phyloP scores from a whole-genome alignment of 495 filamentous ascomycete genomes.

The Neurospora tetraspora region DNA sequence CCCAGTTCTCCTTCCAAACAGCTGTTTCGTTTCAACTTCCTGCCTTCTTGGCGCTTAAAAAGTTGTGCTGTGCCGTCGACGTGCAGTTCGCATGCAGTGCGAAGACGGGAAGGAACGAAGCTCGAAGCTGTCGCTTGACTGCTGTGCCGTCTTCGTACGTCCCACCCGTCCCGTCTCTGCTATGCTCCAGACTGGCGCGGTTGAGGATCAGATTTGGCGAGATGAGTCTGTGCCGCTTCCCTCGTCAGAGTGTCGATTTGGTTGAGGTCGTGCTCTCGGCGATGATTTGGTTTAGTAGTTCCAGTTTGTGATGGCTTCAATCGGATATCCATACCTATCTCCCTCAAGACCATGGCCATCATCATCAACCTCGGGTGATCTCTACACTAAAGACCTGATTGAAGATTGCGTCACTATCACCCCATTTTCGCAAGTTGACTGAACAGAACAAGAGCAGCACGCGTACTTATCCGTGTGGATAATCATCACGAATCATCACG shows the following conservation, averaged over 20 bases:
- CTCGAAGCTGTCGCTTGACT: not conserved
- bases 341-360: not conserved
- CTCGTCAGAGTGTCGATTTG: not conserved
- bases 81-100: not conserved
- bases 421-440: not conserved
- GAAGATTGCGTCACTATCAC: not conserved
- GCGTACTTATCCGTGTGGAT: not conserved
- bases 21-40: not conserved
- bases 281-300: not conserved
- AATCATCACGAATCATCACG: not conserved
- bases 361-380: not conserved
- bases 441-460: not conserved
- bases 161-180: not conserved
- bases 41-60: not conserved
- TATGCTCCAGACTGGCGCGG: not conserved
- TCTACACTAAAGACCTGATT: not conserved
- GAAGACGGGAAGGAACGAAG: not conserved
- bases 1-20: not conserved
- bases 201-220: not conserved
- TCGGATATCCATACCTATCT: not conserved
- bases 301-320: not conserved
- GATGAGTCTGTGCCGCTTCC: not conserved
- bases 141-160: not conserved
- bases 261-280: not conserved
- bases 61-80: not conserved